Evolutionary conservation across 2,329 filamentous ascomycete species (phyloP).

Genomic region (Knoxdaviesia capensis): DNA sequence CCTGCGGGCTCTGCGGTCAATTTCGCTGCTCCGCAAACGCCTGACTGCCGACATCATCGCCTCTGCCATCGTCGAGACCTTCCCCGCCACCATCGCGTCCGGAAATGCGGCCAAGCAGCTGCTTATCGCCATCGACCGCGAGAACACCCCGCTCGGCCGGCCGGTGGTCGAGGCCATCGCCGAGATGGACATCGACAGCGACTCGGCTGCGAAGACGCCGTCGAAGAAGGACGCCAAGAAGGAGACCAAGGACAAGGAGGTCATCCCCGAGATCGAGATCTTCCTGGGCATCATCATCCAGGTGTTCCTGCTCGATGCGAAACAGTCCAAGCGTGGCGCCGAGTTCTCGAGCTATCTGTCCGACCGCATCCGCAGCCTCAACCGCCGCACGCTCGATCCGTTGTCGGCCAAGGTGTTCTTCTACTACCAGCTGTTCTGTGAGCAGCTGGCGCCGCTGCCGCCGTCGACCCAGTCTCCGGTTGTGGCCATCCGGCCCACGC

Average conservation of each 20-base stretch:
- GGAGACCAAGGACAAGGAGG: slow-evolving; percentile 52
- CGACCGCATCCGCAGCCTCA: slow-evolving; percentile 70
- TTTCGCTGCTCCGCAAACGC: slow-evolving; percentile 87
- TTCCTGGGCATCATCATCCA: slow-evolving; percentile 75
- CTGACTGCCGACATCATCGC: slow-evolving; percentile 65
- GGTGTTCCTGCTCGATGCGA: slow-evolving; percentile 74
- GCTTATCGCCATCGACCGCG: slow-evolving; percentile 47
- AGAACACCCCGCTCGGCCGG: slow-evolving; percentile 41
- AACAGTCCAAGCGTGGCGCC: slow-evolving; percentile 60
- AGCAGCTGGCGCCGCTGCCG: slow-evolving; percentile 71
- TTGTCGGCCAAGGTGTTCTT: slow-evolving; percentile 93
- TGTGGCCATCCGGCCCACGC: slow-evolving; percentile 65
- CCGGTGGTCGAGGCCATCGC: slow-evolving; percentile 18
- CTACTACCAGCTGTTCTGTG: slow-evolving; percentile 90
- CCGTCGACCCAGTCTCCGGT: slow-evolving; percentile 78
- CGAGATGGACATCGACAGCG: slow-evolving; percentile 57
- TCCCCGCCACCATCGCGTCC: slow-evolving; percentile 38
- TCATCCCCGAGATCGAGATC: slow-evolving; percentile 70
- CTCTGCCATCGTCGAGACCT: slow-evolving; percentile 65
- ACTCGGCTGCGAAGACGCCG: slow-evolving; percentile 24
- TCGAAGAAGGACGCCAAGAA: slow-evolving; percentile 39
- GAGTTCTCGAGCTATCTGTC: slow-evolving; percentile 71
- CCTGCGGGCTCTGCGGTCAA: slow-evolving; percentile 79
- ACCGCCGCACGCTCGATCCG: slow-evolving; percentile 84
- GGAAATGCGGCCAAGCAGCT: slow-evolving; percentile 49